Conservation (phyloP, 106 monocot genomes). For the Acorus gramineus region DNA sequence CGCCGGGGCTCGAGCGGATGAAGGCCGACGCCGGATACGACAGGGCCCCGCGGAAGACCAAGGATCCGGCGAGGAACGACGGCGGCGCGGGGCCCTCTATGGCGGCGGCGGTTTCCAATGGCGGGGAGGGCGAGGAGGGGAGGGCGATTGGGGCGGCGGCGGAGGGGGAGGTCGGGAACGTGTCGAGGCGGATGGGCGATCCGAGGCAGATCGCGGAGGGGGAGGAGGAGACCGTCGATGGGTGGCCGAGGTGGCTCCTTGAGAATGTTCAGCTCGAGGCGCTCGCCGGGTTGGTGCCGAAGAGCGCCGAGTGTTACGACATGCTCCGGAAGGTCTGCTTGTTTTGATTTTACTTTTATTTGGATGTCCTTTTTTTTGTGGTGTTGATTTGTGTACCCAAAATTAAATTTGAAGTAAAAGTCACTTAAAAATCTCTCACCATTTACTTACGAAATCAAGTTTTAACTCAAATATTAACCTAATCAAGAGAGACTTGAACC, state of each 20-base stretch:
- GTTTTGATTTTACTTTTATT: background rate
- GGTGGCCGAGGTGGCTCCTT: slow-evolving; percentile 26
- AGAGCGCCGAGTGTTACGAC: slow-evolving; percentile 28
- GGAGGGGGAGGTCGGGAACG: background rate
- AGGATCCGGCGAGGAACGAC: no score
- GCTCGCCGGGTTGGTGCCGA: slow-evolving; percentile 19
- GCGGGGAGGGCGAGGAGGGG: background rate
- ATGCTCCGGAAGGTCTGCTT: slow-evolving; percentile 23
- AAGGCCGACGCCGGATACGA: slow-evolving; percentile 12
- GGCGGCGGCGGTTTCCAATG: no score
- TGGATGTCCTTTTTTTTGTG: background rate
- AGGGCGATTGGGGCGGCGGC: background rate
- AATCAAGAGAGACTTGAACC: no score
- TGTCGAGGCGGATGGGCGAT: no score
- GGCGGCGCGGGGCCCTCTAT: no score
- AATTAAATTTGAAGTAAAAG: background rate
- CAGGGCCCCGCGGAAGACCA: background rate
- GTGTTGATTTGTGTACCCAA: background rate
- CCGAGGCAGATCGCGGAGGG: background rate
- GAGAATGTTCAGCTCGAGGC: slow-evolving; percentile 11
- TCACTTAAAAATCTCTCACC: no score
- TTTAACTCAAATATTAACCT: no score
- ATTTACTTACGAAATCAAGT: no score
- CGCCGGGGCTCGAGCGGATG: slow-evolving; percentile 3
- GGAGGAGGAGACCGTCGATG: slow-evolving; percentile 13